Base-by-base conservation (phyloP, 768 basidiomycete genomes). In the Rhizopogon vinicolor region DNA sequence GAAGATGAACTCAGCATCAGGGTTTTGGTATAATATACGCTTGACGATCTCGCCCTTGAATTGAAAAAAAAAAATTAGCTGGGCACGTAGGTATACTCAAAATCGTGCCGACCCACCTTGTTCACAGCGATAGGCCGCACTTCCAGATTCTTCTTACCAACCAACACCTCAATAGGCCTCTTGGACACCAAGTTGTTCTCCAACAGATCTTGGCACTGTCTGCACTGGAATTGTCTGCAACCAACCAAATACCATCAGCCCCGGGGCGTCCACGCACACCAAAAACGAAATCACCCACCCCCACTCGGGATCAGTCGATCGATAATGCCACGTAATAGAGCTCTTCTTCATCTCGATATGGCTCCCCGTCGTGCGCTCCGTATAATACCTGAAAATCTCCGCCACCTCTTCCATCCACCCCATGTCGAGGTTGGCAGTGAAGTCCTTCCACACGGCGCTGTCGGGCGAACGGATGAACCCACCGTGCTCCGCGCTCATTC, bases 131-230 rank as follows among this genome's bases (percentile, higher is more conserved):
- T 79, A 4, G 94, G 96, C 57, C 96, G 85, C 19, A 98, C 95
- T 75, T 99, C 96, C 43, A 99, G 78, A 70, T 98, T 98, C 85
- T 98, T 98, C 80, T 99, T 99, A 18, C 96, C 96, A 31, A 96
- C 89, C 50, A 97, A 84, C 5, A 97, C 93, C 74, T 99, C 96
- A 57, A 99, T 98, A 7, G 96, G 94, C 46, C 95, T 80, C 69
- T 95, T 91, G 61, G 92, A 86, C 42, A 87, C 91, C 59, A 99
- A 69, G 66, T 93, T 96, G 71, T 93, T 95, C 79, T 98, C 95
- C 49, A 98, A 76, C 62, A 98, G 73, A 69, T 98, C 96, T 65
- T 97, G 92, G 68, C 93, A 96, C 71, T 99, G 96, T 64, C 93
- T 84, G 73, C 94, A 96, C 72, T 96, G 91, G 86, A 94, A 96